Conservation (phyloP, 164 flowering plant species). For the Protea cynaroides region DNA sequence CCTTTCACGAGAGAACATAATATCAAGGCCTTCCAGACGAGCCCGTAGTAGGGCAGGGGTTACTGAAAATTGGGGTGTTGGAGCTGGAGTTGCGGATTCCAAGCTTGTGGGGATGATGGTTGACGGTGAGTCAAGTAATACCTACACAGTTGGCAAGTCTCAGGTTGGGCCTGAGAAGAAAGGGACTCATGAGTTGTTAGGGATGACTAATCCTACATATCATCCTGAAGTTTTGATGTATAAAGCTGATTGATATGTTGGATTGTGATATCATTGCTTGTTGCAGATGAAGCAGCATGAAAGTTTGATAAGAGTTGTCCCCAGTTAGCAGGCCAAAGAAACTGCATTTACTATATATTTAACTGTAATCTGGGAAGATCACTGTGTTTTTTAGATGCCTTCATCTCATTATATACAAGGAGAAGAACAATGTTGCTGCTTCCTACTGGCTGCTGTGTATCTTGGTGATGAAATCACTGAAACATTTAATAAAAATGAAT, state of each 20-base stretch:
- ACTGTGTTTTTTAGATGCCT: neutral
- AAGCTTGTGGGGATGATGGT: constrained; percentile 19
- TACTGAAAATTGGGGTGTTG: constrained; percentile 16
- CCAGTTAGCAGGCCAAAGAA: neutral
- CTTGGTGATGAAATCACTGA: neutral
- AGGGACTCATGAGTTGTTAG: constrained; percentile 16
- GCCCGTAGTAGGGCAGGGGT: constrained; percentile 16
- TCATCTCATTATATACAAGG: neutral
- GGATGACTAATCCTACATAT: constrained; percentile 13
- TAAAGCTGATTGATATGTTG: constrained; percentile 9
- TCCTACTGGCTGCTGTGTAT: neutral
- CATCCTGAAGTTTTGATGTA: constrained; percentile 14
- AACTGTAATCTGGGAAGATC: neutral
- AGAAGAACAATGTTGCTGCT: neutral
- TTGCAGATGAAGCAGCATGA: neutral
- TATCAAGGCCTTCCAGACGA: constrained; percentile 30
- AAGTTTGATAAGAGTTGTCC: neutral
- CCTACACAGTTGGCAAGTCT: constrained; percentile 16
- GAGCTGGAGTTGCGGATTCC: constrained; percentile 12
- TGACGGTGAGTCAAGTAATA: constrained; percentile 22
- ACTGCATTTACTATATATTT: neutral
- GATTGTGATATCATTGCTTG: neutral
- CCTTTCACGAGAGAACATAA: neutral
- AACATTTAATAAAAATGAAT: neutral
- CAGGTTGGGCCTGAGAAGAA: constrained; percentile 17